These are phyloP conservation scores for Nakazawaea wyomingensis DNA, from an alignment of 805 yeast genomes.

Conservation along the genomic window DNA sequence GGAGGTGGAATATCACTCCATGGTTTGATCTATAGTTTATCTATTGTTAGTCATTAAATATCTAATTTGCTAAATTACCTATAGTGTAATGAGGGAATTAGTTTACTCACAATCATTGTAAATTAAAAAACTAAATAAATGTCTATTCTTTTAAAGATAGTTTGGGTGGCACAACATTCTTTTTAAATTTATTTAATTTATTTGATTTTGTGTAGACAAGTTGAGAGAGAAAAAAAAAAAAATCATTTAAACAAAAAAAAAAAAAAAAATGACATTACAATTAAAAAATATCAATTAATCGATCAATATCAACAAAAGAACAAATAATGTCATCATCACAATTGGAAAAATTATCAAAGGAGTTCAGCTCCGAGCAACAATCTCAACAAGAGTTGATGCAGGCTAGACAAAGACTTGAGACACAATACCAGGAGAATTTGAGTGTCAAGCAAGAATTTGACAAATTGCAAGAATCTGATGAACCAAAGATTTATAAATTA, in stretches of 20 bases:
- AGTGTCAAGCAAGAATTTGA: constrained; percentile 83
- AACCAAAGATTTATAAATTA: constrained; percentile 76
- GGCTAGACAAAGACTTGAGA: constrained; percentile 82
- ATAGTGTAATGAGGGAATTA: no score
- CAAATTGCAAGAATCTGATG: constrained; percentile 35
- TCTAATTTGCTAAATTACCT: no score
- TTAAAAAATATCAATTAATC: no score
- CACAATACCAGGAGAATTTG: constrained; percentile 90
- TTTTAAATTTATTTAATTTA: neutral
- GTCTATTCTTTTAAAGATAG: neutral
- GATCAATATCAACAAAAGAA: no score
- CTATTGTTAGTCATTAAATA: no score
- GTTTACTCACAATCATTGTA: constrained; percentile 14
- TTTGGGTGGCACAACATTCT: neutral
- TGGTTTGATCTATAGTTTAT: constrained; percentile 40
- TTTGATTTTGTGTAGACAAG: neutral
- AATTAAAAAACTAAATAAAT: no score
- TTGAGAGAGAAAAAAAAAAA: neutral
- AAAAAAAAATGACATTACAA: neutral
- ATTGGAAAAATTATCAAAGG: constrained; percentile 21
- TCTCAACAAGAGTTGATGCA: constrained; percentile 45
- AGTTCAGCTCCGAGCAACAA: constrained; percentile 22
- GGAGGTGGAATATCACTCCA: constrained; percentile 41
- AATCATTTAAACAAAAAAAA: neutral
- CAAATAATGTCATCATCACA: neutral